Conservation (phyloP, 202 grass and related monocot species). For the Dendrocalamus latiflorus region DNA sequence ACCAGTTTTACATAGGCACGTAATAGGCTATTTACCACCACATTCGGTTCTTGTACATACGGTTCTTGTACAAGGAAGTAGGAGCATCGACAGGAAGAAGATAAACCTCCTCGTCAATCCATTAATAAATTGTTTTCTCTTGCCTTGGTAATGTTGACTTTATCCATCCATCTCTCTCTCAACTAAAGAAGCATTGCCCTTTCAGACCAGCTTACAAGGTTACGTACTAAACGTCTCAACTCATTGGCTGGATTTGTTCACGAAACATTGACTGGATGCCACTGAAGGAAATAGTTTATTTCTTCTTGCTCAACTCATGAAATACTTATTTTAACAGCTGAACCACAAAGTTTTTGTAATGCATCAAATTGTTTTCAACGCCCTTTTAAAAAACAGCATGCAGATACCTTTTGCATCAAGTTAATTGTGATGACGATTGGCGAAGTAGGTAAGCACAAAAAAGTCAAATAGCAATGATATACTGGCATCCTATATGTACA, state of each 20-base stretch:
- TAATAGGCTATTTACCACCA: no score
- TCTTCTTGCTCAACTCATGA: neutral
- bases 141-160: neutral
- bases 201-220: neutral
- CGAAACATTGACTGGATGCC: neutral
- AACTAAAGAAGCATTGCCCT: neutral
- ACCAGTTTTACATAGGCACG: no score
- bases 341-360: neutral
- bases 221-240: neutral
- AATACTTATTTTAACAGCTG: neutral
- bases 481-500: neutral
- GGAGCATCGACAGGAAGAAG: no score
- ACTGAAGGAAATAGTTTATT: neutral
- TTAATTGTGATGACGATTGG: neutral
- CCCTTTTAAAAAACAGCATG: neutral
- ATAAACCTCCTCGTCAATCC: no score
- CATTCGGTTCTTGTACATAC: no score
- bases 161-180: neutral
- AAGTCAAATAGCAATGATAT: neutral
- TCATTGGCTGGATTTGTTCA: neutral
- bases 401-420: neutral
- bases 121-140: neutral
- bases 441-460: conserved; percentile 9
- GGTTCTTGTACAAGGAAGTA: no score
- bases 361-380: neutral